phyloP scores from a whole-genome alignment of 1,284 basidiomycete genomes.

The Anthracocystis setariae region DNA sequence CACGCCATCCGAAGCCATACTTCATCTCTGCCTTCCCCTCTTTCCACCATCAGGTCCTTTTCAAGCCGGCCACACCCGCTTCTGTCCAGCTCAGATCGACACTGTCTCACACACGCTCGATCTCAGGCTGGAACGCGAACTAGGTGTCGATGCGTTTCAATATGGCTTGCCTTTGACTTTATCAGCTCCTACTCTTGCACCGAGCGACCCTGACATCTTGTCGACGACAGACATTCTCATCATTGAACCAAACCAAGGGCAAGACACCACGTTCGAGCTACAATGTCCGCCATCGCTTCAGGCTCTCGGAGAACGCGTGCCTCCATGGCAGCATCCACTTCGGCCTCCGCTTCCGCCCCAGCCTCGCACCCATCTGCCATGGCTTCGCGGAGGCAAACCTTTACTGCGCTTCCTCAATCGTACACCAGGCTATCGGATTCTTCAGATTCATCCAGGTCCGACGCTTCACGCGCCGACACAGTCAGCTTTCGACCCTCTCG shows the following conservation, averaged over 20 bases:
- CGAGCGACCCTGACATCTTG: too few species aligned
- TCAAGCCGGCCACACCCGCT: too few species aligned
- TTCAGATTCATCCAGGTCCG: too few species aligned
- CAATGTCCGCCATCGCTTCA: slow-evolving; percentile 12
- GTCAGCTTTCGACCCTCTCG: not conserved
- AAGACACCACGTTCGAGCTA: too few species aligned
- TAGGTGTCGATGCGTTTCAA: not conserved
- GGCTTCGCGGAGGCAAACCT: slow-evolving; percentile 6
- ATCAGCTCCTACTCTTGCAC: not conserved
- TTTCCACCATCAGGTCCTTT: too few species aligned
- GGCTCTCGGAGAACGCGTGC: slow-evolving; percentile 20
- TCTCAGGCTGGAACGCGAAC: too few species aligned
- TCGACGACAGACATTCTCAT: not conserved
- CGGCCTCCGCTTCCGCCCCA: slow-evolving; percentile 7
- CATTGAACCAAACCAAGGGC: too few species aligned
- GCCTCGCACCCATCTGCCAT: slow-evolving; percentile 6
- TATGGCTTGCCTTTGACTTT: not conserved
- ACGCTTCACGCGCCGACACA: not conserved
- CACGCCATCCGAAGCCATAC: not conserved
- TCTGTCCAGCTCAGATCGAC: too few species aligned
- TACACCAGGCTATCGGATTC: too few species aligned
- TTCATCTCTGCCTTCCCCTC: not conserved
- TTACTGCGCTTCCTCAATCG: slow-evolving; percentile 4
- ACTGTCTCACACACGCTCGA: too few species aligned
- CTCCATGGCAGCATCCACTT: slow-evolving; percentile 20